These are phyloP conservation scores for Goffeauzyma gilvescens DNA, from an alignment of 768 basidiomycete species.

Conservation along the genomic window DNA sequence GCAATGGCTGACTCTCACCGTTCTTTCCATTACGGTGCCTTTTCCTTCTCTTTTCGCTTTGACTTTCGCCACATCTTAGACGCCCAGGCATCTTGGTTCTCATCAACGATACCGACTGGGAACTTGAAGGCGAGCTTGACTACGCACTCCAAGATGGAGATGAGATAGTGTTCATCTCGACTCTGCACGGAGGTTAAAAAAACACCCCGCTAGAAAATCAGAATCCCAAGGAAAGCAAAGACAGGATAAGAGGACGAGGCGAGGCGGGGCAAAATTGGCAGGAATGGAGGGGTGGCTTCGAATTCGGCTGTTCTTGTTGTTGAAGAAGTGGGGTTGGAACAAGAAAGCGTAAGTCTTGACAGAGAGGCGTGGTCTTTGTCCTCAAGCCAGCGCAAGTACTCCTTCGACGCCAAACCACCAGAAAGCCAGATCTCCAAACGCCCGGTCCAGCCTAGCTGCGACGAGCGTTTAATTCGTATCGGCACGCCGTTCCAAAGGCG, in stretches of 20 bases:
- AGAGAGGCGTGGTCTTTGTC: too few species aligned
- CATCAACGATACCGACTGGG: slow-evolving; percentile 97
- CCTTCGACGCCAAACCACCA: too few species aligned
- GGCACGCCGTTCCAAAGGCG: too few species aligned
- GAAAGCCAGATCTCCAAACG: too few species aligned
- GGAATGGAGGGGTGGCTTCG: neutral
- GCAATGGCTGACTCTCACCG: slow-evolving; percentile 14
- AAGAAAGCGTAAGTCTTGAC: neutral
- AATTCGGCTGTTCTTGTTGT: neutral
- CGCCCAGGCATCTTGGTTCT: slow-evolving; percentile 91
- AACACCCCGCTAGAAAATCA: neutral
- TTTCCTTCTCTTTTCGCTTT: slow-evolving; percentile 4
- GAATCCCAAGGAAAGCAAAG: neutral
- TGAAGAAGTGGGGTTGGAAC: neutral
- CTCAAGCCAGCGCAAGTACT: too few species aligned
- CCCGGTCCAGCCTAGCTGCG: too few species aligned
- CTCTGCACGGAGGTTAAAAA: slow-evolving; percentile 65
- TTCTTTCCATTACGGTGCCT: neutral
- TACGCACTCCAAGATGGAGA: slow-evolving; percentile 60
- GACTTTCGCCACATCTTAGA: neutral
- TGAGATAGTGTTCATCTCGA: slow-evolving; percentile 91
- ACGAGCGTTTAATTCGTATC: too few species aligned
- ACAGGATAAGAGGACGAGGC: neutral
- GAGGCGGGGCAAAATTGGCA: neutral
- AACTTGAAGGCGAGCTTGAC: slow-evolving; percentile 81